Conservation (phyloP, 257 asterid species). For the Solanum chiquidenum region DNA sequence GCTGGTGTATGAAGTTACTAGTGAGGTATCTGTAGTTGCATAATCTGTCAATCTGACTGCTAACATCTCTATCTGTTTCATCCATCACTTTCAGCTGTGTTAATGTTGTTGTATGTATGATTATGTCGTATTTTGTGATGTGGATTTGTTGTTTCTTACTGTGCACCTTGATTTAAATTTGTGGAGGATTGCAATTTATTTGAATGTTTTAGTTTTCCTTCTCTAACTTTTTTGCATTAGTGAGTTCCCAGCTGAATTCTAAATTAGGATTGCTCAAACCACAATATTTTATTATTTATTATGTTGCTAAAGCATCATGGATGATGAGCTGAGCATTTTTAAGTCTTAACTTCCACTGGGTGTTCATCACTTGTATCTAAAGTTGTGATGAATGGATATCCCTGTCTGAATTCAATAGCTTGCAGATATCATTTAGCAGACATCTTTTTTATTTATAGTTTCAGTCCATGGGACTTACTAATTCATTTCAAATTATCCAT, state of each 20-base stretch:
- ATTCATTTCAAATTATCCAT: background rate
- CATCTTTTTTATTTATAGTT: background rate
- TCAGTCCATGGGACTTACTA: background rate
- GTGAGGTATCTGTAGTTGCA: constrained; percentile 7
- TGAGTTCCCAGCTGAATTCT: background rate
- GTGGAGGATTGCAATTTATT: background rate
- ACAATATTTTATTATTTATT: background rate
- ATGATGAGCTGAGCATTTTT: background rate
- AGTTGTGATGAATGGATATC: background rate
- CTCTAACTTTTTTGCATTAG: background rate
- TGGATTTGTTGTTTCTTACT: background rate
- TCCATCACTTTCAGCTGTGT: background rate
- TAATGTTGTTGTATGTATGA: background rate
- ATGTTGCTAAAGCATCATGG: background rate
- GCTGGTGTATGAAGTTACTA: constrained; percentile 13
- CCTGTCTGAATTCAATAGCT: background rate
- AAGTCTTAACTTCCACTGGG: background rate
- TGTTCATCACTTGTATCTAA: background rate
- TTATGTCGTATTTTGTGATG: background rate
- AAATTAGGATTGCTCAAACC: background rate
- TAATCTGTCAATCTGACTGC: background rate
- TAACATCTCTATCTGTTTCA: background rate
- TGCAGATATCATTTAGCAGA: background rate
- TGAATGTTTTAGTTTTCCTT: background rate
- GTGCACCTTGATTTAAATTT: background rate